phyloP scores from a whole-genome alignment of 2,329 filamentous ascomycete species.

The Botrytis sinoallii region DNA sequence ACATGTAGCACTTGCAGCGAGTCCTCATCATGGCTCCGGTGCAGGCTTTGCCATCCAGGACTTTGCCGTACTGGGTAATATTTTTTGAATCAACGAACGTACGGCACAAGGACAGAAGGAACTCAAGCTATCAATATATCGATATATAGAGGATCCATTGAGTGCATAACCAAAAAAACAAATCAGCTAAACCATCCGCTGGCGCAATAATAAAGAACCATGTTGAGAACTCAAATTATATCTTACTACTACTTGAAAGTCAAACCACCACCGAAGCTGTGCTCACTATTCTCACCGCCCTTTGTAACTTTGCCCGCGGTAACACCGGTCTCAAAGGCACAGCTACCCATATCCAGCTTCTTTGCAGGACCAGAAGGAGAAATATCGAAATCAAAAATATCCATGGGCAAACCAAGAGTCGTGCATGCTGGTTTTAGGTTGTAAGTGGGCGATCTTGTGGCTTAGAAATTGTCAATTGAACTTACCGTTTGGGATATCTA shows the following conservation, averaged over 20 bases:
- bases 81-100: background rate
- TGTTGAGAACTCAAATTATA: background rate
- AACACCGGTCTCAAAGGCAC: slow-evolving; percentile 59
- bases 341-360: slow-evolving; percentile 66
- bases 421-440: slow-evolving; percentile 60
- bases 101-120: background rate
- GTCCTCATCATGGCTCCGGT: slow-evolving; percentile 57
- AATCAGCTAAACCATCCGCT: background rate
- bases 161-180: background rate
- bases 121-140: background rate
- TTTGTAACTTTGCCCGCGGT: slow-evolving; percentile 44
- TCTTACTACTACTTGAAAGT: slow-evolving; percentile 43
- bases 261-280: slow-evolving; percentile 51
- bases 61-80: slow-evolving; percentile 38
- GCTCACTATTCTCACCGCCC: slow-evolving; percentile 47
- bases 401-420: slow-evolving; percentile 82
- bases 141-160: background rate
- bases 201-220: background rate
- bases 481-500: slow-evolving; percentile 74
- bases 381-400: slow-evolving; percentile 95
- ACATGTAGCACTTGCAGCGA: slow-evolving; percentile 60
- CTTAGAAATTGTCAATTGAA: background rate
- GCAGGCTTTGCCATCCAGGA: slow-evolving; percentile 56
- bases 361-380: slow-evolving; percentile 57
- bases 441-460: slow-evolving; percentile 11